Evolutionary conservation across 768 basidiomycete genomes (phyloP).

Genomic region (Strobilomyces echinocephalus): DNA sequence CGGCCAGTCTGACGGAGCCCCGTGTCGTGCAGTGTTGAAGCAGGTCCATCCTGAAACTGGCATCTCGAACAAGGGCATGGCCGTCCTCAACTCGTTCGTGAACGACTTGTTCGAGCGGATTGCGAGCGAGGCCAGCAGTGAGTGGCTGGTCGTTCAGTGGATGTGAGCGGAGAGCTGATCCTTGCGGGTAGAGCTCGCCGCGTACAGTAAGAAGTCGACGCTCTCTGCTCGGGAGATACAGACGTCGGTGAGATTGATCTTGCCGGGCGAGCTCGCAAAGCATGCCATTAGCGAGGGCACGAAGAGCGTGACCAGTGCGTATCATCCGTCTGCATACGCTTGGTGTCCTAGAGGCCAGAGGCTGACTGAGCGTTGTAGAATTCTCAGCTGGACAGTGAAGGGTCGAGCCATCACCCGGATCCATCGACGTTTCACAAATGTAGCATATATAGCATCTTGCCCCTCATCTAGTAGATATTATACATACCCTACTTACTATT

Average conservation of each 20-base stretch:
- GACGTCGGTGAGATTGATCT: constrained; percentile 63
- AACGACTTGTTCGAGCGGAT: constrained; percentile 61
- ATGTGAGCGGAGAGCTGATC: background rate
- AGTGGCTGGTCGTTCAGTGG: constrained; percentile 9
- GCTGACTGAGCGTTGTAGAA: constrained; percentile 8
- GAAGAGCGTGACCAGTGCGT: constrained; percentile 50
- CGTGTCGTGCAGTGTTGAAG: constrained; percentile 43
- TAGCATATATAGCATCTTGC: constrained; percentile 25
- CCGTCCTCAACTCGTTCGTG: constrained; percentile 57
- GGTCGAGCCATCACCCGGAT: background rate
- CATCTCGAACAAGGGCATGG: constrained; percentile 66
- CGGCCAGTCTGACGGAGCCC: background rate
- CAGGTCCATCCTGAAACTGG: constrained; percentile 74
- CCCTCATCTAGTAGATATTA: constrained; percentile 14
- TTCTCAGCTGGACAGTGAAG: constrained; percentile 24
- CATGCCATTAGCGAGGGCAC: constrained; percentile 76
- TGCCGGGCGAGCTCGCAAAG: constrained; percentile 69
- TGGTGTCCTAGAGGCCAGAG: background rate
- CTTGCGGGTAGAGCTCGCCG: constrained; percentile 45
- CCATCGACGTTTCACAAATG: constrained; percentile 1
- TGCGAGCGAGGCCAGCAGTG: constrained; percentile 49
- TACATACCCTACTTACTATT: background rate
- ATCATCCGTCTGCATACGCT: background rate
- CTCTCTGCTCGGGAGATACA: constrained; percentile 73
- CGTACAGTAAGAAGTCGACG: constrained; percentile 69